Percentiles rank a stretch among this genome's conserved stretches.
phyloP scores from a whole-genome alignment of 768 basidiomycete genomes.

The Boletus barrowsii region DNA sequence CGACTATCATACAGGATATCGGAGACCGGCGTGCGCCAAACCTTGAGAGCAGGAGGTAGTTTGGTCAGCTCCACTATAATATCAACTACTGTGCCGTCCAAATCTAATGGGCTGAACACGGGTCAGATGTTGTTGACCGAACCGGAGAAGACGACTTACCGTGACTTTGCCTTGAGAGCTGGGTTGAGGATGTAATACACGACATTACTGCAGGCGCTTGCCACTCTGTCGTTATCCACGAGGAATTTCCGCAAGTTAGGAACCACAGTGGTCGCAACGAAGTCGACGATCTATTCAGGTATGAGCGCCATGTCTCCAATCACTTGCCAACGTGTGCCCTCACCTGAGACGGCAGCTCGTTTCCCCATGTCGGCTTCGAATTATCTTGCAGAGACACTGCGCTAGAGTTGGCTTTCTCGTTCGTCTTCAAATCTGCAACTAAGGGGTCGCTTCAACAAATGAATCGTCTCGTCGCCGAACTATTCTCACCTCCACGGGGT shows the following conservation, averaged over 20 bases:
- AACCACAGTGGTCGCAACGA: constrained; percentile 64
- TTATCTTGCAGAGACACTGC: constrained; percentile 38
- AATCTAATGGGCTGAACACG: constrained; percentile 67
- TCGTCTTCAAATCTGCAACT: constrained; percentile 43
- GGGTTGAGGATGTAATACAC: constrained; percentile 82
- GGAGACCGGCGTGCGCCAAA: constrained; percentile 77
- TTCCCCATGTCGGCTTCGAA: constrained; percentile 25
- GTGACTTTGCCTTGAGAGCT: constrained; percentile 71
- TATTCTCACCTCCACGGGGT: constrained; percentile 47
- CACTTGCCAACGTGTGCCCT: constrained; percentile 16
- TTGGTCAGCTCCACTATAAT: constrained; percentile 78
- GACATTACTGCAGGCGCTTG: constrained; percentile 77
- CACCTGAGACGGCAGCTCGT: constrained; percentile 29
- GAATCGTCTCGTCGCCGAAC: not conserved
- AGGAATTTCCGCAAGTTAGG: constrained; percentile 78
- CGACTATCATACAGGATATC: constrained; percentile 85
- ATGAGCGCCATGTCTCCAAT: constrained; percentile 4
- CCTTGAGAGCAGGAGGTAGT: constrained; percentile 72
- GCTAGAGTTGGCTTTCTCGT: constrained; percentile 58
- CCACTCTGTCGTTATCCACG: constrained; percentile 79
- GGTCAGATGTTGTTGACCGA: constrained; percentile 4
- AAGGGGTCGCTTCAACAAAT: not conserved
- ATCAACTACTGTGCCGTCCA: constrained; percentile 62
- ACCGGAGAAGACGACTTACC: constrained; percentile 40
- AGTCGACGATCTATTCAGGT: constrained; percentile 60